Evolutionary conservation across 192 early-diverging fungal genomes (phyloP).

Genomic region (Diversispora eburnea): DNA sequence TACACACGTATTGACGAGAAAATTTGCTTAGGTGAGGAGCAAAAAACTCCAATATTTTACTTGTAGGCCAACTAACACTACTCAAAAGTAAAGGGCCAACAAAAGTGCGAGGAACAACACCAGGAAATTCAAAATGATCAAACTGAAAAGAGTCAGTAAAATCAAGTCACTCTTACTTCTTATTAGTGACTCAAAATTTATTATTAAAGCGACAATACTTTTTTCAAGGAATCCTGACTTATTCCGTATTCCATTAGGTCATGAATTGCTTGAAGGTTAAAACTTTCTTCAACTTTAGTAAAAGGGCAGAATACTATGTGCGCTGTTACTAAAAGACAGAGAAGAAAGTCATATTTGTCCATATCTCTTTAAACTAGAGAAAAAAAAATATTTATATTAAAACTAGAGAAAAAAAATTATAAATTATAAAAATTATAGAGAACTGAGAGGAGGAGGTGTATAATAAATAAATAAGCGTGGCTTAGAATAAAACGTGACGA

Average conservation of each 20-base stretch:
- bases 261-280: slow-evolving; percentile 90
- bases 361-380: background rate
- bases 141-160: slow-evolving; percentile 37
- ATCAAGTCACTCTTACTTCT: background rate
- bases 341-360: slow-evolving; percentile 20
- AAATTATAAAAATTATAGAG: no score
- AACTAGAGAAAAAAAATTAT: no score
- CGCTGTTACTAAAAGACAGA: slow-evolving; percentile 27
- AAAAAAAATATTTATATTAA: no score
- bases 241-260: slow-evolving; percentile 71
- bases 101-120: slow-evolving; percentile 94
- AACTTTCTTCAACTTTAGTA: slow-evolving; percentile 98
- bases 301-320: slow-evolving; percentile 59
- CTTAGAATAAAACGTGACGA: no score
- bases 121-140: slow-evolving; percentile 91
- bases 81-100: slow-evolving; percentile 72
- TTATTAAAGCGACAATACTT: slow-evolving; percentile 18
- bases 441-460: no score
- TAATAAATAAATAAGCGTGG: no score
- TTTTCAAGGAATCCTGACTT: slow-evolving; percentile 25
- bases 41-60: slow-evolving; percentile 31
- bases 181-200: background rate
- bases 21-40: slow-evolving; percentile 30
- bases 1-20: slow-evolving; percentile 41
- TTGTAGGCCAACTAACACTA: slow-evolving; percentile 46